These are phyloP conservation scores for Schizothecium vesticola DNA, from an alignment of 495 filamentous ascomycete genomes.

Conservation along the genomic window DNA sequence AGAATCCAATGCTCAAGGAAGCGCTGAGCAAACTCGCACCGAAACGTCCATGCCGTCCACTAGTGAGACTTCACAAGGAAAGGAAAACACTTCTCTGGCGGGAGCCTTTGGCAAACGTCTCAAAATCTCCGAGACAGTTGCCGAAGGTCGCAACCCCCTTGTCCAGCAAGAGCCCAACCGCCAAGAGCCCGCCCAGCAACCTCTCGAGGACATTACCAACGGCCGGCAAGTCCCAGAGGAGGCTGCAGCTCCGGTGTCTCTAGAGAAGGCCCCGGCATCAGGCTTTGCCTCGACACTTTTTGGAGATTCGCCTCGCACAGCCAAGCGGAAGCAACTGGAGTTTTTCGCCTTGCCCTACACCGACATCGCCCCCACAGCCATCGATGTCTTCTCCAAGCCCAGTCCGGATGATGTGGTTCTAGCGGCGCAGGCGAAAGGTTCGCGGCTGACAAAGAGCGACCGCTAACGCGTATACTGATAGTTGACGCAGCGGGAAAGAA, in stretches of 20 bases:
- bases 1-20: conserved; percentile 46
- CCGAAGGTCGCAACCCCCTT: conserved; percentile 18
- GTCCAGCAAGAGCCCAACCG: conserved; percentile 12
- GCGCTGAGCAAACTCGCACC: conserved; percentile 26
- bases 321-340: conserved; percentile 34
- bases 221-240: not conserved
- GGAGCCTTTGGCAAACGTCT: conserved; percentile 27
- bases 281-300: conserved; percentile 66
- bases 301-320: conserved; percentile 31
- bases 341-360: conserved; percentile 50
- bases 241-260: not conserved
- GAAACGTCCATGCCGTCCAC: conserved; percentile 26
- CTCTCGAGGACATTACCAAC: not conserved
- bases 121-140: conserved; percentile 23
- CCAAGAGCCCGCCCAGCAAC: not conserved
- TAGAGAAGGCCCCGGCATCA: conserved; percentile 44
- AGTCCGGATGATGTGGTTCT: conserved; percentile 91
- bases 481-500: conserved; percentile 43
- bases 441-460: conserved; percentile 41
- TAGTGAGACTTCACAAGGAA: conserved; percentile 7
- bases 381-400: conserved; percentile 73
- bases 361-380: conserved; percentile 30
- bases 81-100: conserved; percentile 19
- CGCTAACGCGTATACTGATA: conserved; percentile 40
- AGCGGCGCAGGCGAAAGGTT: conserved; percentile 89